Percentiles rank a stretch among this genome's conserved stretches.
phyloP scores from a whole-genome alignment of 257 asterid species.

The Scutellaria baicalensis region DNA sequence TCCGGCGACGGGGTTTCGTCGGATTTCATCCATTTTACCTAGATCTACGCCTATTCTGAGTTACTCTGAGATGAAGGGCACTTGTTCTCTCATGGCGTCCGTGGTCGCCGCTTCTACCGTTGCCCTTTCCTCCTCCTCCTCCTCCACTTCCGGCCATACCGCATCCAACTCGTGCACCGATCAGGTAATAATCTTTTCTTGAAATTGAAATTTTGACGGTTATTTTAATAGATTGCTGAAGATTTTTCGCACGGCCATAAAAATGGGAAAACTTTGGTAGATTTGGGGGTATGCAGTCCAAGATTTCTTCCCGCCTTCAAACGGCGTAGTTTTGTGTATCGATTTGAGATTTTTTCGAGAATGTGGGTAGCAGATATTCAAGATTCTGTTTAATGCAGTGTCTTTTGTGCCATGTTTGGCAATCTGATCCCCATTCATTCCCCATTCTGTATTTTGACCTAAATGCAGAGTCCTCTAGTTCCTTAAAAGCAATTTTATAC shows the following conservation, averaged over 20 bases:
- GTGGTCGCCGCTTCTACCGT: constrained; percentile 31
- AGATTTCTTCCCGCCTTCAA: background rate
- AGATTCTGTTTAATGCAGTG: background rate
- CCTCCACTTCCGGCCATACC: constrained; percentile 14
- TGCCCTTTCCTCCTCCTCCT: constrained; percentile 27
- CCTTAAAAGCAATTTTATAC: background rate
- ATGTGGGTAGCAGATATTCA: background rate
- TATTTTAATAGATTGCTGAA: background rate
- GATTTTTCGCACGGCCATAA: background rate
- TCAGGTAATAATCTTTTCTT: constrained; percentile 21
- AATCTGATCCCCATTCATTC: background rate
- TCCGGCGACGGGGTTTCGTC: constrained; percentile 45
- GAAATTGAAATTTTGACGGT: background rate
- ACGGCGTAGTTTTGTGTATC: background rate
- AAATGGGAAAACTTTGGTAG: background rate
- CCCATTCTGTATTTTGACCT: background rate
- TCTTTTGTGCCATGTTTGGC: background rate
- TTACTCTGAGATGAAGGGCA: constrained; percentile 33
- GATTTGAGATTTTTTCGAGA: background rate
- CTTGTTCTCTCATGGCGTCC: constrained; percentile 35
- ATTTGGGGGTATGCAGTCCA: no score
- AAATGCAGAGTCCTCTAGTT: background rate
- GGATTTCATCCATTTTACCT: constrained; percentile 24
- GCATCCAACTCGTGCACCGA: constrained; percentile 11
- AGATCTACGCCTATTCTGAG: background rate